Conservation (phyloP, 1,284 basidiomycete species). For the Cerioporus squamosus region DNA sequence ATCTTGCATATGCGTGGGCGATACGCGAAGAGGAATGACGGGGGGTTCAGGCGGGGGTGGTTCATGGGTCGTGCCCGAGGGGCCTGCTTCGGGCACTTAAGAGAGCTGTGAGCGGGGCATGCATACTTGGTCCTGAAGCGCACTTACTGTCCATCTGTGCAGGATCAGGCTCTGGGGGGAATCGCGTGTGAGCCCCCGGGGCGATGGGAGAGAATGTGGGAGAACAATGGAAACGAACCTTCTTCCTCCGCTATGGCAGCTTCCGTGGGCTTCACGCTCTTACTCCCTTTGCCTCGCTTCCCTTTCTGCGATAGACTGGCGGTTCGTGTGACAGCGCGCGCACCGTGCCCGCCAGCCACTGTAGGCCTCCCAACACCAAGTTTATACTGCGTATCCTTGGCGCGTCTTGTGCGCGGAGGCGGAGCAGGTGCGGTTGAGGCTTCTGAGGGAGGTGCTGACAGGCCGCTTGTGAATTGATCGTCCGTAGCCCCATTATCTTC, state of each 20-base stretch:
- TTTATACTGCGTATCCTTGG: constrained; percentile 68
- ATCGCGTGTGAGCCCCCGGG: constrained; percentile 5
- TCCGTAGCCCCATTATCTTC: constrained; percentile 36
- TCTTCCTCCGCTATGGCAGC: constrained; percentile 66
- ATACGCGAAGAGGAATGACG: not conserved
- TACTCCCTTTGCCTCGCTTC: constrained; percentile 54
- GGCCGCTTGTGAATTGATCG: not conserved
- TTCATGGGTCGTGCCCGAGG: constrained; percentile 31
- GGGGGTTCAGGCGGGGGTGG: not conserved
- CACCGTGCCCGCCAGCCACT: constrained; percentile 63
- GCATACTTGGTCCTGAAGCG: no score
- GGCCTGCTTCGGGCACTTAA: constrained; percentile 32
- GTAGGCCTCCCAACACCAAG: constrained; percentile 76
- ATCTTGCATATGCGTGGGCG: not conserved
- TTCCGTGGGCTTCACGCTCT: constrained; percentile 52
- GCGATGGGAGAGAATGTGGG: not conserved
- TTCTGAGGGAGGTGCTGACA: constrained; percentile 4
- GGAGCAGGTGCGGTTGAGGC: constrained; percentile 26
- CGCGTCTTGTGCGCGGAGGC: constrained; percentile 60
- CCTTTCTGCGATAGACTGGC: constrained; percentile 48
- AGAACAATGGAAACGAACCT: constrained; percentile 20
- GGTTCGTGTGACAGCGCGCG: constrained; percentile 65
- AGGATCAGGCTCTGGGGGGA: constrained; percentile 38
- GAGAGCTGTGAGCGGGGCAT: not conserved
- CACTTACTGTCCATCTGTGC: constrained; percentile 15